Conservation (phyloP, 495 filamentous ascomycete genomes). For the Neurospora sp. region DNA sequence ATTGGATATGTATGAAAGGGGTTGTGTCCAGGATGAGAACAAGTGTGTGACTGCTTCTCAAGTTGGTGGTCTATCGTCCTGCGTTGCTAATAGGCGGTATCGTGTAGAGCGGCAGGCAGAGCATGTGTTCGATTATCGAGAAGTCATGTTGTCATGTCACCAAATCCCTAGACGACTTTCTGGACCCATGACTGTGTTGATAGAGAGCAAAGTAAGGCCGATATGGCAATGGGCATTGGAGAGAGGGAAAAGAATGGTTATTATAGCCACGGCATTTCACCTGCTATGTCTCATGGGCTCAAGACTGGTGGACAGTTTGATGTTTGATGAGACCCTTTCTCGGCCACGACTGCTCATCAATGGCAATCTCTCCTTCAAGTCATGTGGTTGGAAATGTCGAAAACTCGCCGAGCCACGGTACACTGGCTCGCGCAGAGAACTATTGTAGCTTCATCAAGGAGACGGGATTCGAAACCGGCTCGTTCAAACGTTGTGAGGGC, state of each 20-base stretch:
- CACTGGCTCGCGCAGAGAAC: background rate
- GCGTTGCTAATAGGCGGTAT: background rate
- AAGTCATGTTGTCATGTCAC: background rate
- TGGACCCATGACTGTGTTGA: background rate
- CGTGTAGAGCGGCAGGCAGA: background rate
- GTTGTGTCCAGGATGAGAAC: background rate
- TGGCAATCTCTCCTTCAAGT: background rate
- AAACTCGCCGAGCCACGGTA: background rate
- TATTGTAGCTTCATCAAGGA: background rate
- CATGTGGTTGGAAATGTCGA: background rate
- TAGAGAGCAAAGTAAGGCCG: background rate
- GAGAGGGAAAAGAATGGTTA: background rate
- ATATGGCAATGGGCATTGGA: background rate
- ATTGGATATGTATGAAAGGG: background rate
- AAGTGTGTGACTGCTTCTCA: background rate
- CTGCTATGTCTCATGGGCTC: background rate
- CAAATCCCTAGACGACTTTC: background rate
- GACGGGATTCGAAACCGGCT: background rate
- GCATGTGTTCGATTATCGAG: background rate
- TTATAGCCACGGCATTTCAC: background rate
- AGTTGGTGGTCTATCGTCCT: background rate
- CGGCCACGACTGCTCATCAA: background rate
- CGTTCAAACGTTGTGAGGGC: background rate
- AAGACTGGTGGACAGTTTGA: background rate
- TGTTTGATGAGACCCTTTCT: background rate